Conservation (phyloP, 768 basidiomycete genomes). For the Podaxis pistillaris region DNA sequence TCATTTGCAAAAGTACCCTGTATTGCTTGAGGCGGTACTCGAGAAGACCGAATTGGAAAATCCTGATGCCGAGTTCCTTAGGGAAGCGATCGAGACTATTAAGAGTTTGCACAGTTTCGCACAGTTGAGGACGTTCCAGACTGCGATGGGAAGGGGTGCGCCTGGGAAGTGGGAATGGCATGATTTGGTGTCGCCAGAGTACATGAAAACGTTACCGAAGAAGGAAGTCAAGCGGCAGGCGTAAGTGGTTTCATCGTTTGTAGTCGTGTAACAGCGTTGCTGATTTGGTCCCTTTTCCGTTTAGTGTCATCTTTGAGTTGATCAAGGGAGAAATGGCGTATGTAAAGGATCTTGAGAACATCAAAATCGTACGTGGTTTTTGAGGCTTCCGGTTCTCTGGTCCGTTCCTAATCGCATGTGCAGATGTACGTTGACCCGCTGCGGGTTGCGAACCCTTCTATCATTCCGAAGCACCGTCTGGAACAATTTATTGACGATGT, state of each 20-base stretch:
- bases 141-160: constrained; percentile 78
- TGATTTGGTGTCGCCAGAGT: constrained; percentile 71
- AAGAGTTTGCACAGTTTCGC: constrained; percentile 78
- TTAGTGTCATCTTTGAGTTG: constrained; percentile 87
- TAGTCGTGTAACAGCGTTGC: not conserved
- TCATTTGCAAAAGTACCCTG: constrained; percentile 86
- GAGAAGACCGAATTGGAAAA: constrained; percentile 79
- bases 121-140: constrained; percentile 86
- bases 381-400: not conserved
- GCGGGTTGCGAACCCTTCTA: constrained; percentile 68
- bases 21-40: constrained; percentile 82
- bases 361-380: constrained; percentile 58
- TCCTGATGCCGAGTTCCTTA: constrained; percentile 79
- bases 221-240: constrained; percentile 58
- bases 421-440: constrained; percentile 42
- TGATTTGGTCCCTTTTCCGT: not conserved
- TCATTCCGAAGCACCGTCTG: constrained; percentile 69
- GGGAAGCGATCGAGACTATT: constrained; percentile 79
- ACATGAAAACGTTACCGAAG: constrained; percentile 57
- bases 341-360: constrained; percentile 87
- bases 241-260: not conserved
- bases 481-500: constrained; percentile 81
- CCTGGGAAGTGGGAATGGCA: constrained; percentile 89
- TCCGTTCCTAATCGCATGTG: constrained; percentile 8
- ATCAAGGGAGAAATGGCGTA: constrained; percentile 97